Conservation (phyloP, 163 green algal genomes). For the Chloromonas sp. region DNA sequence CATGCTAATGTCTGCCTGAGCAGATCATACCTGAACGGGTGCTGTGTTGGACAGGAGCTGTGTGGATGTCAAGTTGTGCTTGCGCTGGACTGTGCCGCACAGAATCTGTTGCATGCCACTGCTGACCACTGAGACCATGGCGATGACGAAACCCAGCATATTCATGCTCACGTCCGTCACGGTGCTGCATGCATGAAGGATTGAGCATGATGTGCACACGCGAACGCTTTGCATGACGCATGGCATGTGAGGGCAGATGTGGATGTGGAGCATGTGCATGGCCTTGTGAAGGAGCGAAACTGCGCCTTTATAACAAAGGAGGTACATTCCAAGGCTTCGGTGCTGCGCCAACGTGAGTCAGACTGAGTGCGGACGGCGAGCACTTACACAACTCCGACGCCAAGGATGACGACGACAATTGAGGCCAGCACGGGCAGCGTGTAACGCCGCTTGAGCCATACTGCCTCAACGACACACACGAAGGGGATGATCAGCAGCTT, state of each 20-base stretch:
- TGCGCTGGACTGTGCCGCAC: conserved; percentile 76
- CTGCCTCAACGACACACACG: conserved; percentile 76
- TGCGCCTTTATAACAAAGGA: too few relatives aligned
- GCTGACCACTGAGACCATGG: conserved; percentile 71
- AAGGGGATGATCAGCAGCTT: conserved; percentile 95
- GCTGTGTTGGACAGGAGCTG: conserved; percentile 85
- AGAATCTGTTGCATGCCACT: conserved; percentile 90
- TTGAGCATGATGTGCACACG: too few relatives aligned
- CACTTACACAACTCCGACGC: conserved; percentile 83
- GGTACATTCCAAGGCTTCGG: too few relatives aligned
- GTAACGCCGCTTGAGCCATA: conserved; percentile 71
- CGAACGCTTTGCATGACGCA: too few relatives aligned
- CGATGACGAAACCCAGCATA: conserved; percentile 63
- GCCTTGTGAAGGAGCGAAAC: too few relatives aligned
- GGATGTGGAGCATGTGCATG: too few relatives aligned
- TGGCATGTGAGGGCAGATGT: too few relatives aligned
- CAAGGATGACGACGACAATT: conserved; percentile 68
- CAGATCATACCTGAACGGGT: conserved; percentile 59
- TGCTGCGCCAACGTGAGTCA: too few relatives aligned
- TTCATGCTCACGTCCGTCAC: conserved; percentile 81
- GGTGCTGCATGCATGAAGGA: conserved; percentile 45
- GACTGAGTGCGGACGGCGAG: too few relatives aligned
- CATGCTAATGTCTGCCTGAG: too few relatives aligned
- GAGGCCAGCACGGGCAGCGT: conserved; percentile 51
- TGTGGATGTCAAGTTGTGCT: conserved; percentile 67